Conservation (phyloP, 2,329 filamentous ascomycete species). For the Massarina eburnea region DNA sequence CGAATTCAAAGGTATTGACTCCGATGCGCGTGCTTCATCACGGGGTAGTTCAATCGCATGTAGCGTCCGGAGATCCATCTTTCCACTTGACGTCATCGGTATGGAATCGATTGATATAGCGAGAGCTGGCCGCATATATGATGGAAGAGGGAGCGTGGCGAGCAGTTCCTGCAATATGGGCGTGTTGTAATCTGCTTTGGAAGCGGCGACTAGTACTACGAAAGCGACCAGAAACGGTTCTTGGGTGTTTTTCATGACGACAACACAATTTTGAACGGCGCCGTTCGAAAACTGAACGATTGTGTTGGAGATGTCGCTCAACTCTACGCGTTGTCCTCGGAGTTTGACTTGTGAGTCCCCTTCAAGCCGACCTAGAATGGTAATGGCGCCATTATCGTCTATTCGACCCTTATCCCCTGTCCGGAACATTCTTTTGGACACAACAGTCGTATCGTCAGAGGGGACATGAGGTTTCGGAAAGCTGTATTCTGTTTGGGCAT, state of each 20-base stretch:
- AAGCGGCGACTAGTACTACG: slow-evolving; percentile 13
- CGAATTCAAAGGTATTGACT: too few relatives aligned
- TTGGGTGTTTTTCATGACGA: slow-evolving; percentile 14
- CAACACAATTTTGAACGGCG: slow-evolving; percentile 26
- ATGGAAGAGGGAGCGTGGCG: slow-evolving; percentile 21
- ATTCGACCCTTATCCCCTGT: slow-evolving; percentile 47
- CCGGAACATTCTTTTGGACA: slow-evolving; percentile 28
- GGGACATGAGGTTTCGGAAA: background rate
- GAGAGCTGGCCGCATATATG: slow-evolving; percentile 39
- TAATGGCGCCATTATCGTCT: slow-evolving; percentile 35
- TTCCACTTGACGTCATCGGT: slow-evolving; percentile 5
- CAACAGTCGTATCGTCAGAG: background rate
- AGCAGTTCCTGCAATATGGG: background rate
- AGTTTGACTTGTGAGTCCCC: slow-evolving; percentile 53
- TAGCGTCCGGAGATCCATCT: slow-evolving; percentile 14
- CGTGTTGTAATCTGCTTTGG: background rate
- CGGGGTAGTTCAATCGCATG: slow-evolving; percentile 9
- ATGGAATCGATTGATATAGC: slow-evolving; percentile 8
- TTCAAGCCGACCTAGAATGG: slow-evolving; percentile 42
- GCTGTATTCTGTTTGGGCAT: background rate
- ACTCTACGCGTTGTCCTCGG: slow-evolving; percentile 49
- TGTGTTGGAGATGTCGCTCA: slow-evolving; percentile 47
- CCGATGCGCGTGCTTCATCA: background rate
- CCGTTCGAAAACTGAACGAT: slow-evolving; percentile 22
- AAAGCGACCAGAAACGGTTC: slow-evolving; percentile 41